phyloP scores from a whole-genome alignment of 2,329 filamentous ascomycete species.

The Penicillium nordicum region DNA sequence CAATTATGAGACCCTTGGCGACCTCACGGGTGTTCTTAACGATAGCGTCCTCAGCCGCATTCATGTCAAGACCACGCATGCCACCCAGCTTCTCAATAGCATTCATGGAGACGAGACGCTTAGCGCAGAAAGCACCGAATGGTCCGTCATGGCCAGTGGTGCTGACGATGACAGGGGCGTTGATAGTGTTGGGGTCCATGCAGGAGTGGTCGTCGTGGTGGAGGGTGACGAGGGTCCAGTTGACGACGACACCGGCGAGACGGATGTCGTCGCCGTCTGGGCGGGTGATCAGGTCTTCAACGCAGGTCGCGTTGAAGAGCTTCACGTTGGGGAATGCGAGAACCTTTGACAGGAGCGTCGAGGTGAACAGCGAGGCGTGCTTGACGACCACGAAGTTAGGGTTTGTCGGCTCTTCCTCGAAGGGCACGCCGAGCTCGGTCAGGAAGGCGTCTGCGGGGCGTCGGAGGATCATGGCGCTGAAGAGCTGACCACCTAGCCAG shows the following conservation, averaged over 20 bases:
- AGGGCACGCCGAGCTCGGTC: constrained; percentile 74
- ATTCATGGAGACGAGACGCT: constrained; percentile 86
- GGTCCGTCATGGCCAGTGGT: constrained; percentile 90
- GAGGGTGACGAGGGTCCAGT: constrained; percentile 90
- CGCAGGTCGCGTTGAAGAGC: constrained; percentile 90
- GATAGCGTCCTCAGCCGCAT: constrained; percentile 84
- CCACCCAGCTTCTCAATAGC: constrained; percentile 78
- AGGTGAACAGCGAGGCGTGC: constrained; percentile 89
- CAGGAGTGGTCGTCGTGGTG: constrained; percentile 86
- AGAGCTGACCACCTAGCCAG: constrained; percentile 91
- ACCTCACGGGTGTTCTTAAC: constrained; percentile 89
- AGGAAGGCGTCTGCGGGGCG: constrained; percentile 87
- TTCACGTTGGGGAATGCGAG: constrained; percentile 86
- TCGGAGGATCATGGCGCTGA: constrained; percentile 92
- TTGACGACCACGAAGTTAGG: constrained; percentile 88
- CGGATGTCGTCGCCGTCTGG: constrained; percentile 57
- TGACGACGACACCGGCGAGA: constrained; percentile 86
- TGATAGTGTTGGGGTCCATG: constrained; percentile 98
- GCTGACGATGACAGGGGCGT: constrained; percentile 80
- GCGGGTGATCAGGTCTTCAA: constrained; percentile 89
- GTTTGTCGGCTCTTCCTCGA: constrained; percentile 84
- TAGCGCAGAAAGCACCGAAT: constrained; percentile 86
- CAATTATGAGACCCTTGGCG: constrained; percentile 83
- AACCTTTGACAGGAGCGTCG: constrained; percentile 78
- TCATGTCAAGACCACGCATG: constrained; percentile 94